Base-by-base conservation (phyloP, 352 stramenopile genomes). In the Phytophthora syringae region DNA sequence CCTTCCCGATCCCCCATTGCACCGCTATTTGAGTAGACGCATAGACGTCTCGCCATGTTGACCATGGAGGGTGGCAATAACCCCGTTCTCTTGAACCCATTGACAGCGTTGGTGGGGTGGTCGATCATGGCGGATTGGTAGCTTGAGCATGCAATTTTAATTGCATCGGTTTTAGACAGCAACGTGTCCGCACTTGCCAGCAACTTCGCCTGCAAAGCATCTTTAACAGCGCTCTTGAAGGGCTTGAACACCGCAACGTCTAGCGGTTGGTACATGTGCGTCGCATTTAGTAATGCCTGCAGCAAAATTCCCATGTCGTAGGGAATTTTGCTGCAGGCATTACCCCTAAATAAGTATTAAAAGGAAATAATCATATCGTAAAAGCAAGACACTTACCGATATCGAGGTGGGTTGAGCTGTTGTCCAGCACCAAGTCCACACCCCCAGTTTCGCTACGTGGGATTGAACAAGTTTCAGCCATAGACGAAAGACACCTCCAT, bases 171-270 rank as follows among this genome's bases (percentile, higher is more conserved):
- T 22, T 63, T 63, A 0, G 44, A 63, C 15, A 54, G 27, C 3
- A 52, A 7, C 27, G 32, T 45, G n/a, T 42, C 37, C 15, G 36
- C 42, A 7, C 28, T 47, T 18, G 1, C 13, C 6, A 43, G n/a
- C 28, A 60, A 10, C 10, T 52, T 61, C n/a, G 30, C 15, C 16
- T 52, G 20, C 44, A 62, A 16, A 2, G 20, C 43, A 18, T 53
- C 30, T 21, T 25, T 49, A 5, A 62, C 54, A 18, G 32, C 27
- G 3, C 6, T 20, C 11, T 63, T 50, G 22, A 55, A 63, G 7
- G 54, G 54, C n/a, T 63, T 62, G 22, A 62, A 62, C 9, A 60
- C 52, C 3, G 53, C 53, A 5, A 63, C 44, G 13, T 63, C 54
- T 25, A 63, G 34, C 6, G 32, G 45, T 18, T 56, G 45, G 13